Evolutionary conservation across 768 basidiomycete genomes (phyloP), one percentile per base, ranked within the genome.

Genomic region (Atractiella rhizophila): DNA sequence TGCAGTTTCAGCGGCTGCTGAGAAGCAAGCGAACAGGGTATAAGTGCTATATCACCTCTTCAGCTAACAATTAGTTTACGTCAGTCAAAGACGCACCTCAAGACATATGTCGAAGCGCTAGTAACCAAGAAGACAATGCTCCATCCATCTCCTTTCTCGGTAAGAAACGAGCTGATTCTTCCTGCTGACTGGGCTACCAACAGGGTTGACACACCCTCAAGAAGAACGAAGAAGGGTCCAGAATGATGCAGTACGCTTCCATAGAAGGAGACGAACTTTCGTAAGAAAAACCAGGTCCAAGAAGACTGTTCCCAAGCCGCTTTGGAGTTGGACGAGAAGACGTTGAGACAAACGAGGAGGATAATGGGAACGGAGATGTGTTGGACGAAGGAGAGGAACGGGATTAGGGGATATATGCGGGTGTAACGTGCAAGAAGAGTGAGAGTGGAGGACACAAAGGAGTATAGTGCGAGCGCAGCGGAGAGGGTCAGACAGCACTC

Each of bases 301-400:
- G 29, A 26, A 28, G 33, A 36, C 21, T 40, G 20, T 9, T 16
- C 26, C 13, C 27, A 42, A 16, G n/a, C 11, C 6, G 39, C 54
- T 52, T 41, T 44, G 53, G 35, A 55, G 55, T 51, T 51, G 52
- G 31, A 57, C 53, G 32, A 50, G 48, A 52, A 54, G 25, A 54
- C 41, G 38, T 54, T 54, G 37, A 54, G 48, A 28, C 46, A 48
- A 23, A 54, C 32, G 24, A 53, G 49, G 39, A 55, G 42, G 35
- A 53, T 35, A 33, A 37, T 43, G 23, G 52, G 52, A 29, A 55
- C 43, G 23, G 44, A 23, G 39, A 53, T n/a, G 6, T 46, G 39
- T 23, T 50, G 48, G 23, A 49, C 24, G 28, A 43, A 24, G 15
- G 38, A 16, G 21, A 51, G 10, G 12, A 43, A 9, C 23, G 34